Evolutionary conservation across 2,329 filamentous ascomycete genomes (phyloP), one percentile per base, ranked within the genome.

Genomic region (Macroventuria anomochaeta): DNA sequence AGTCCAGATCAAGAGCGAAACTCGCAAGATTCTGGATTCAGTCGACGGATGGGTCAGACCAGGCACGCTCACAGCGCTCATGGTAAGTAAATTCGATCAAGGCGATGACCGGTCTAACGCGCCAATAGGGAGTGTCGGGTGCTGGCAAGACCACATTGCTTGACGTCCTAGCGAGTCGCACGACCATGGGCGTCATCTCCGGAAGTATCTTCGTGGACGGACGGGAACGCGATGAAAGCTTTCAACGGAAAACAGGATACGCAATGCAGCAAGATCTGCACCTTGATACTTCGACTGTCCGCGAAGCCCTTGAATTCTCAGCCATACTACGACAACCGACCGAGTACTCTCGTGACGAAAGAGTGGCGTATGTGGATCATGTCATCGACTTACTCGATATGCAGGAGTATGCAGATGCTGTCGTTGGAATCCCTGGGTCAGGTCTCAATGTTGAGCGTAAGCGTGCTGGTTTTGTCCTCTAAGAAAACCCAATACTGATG

Each of bases 131-230:
- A 75, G 90, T 91, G 7, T 91, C 88, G 23, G 91, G 92, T 58
- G 92, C 92, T 10, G 92, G 92, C 47, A 96, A 96, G 75, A 96
- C 92, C 0, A 96, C 91, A 0, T 82, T 96, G 21, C 79, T 96
- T n/a, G 90, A 96, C 74, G 89, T 90, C 26, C 81, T 96, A 51
- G 65, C 65, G 6, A 57, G 61, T 20, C 59, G 68, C 2, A 62
- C 58, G 11, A 64, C 67, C 1, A 64, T 63, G 54, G 69, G 69
- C 8, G 61, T 72, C 8, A 63, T 71, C 8, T 61, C 60, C 23
- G 68, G 68, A 2, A 55, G 59, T 15, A 68, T 68, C 53, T 47
- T 71, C 13, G 68, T 72, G 5, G 58, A 70, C 39, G 66, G 66
- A 6, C 55, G 61, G 15, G 56, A 61, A 12, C 62, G 58, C 89